These are phyloP conservation scores for Maudiozyma turicensis DNA, from an alignment of 805 yeast genomes.

Conservation along the genomic window DNA sequence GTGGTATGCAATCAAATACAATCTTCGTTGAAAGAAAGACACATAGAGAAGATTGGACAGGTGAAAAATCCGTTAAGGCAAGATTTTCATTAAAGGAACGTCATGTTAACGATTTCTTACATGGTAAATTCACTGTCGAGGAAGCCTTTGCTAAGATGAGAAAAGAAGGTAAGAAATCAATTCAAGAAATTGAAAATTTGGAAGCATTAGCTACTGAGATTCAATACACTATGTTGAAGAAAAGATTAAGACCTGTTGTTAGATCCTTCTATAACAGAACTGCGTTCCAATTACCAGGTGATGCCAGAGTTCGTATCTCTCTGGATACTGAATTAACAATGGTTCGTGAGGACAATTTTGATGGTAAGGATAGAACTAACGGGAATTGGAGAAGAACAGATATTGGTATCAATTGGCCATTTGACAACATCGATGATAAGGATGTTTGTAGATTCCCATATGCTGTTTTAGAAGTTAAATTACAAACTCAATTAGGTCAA, in stretches of 20 bases:
- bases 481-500: slow-evolving; percentile 96
- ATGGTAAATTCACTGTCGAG: slow-evolving; percentile 75
- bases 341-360: slow-evolving; percentile 97
- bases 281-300: slow-evolving; percentile 98
- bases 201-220: slow-evolving; percentile 90
- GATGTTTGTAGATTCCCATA: slow-evolving; percentile 94
- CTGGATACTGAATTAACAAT: slow-evolving; percentile 93
- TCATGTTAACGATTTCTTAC: slow-evolving; percentile 73
- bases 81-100: slow-evolving; percentile 89
- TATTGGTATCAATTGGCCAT: slow-evolving; percentile 96
- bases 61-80: slow-evolving; percentile 98
- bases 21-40: slow-evolving; percentile 96
- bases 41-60: slow-evolving; percentile 99
- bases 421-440: slow-evolving; percentile 67
- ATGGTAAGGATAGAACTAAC: slow-evolving; percentile 80
- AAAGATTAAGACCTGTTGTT: slow-evolving; percentile 83
- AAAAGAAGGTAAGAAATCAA: slow-evolving; percentile 81
- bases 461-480: slow-evolving; percentile 93
- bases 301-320: slow-evolving; percentile 97
- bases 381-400: slow-evolving; percentile 98
- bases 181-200: slow-evolving; percentile 80
- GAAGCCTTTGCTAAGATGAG: slow-evolving; percentile 90
- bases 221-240: slow-evolving; percentile 80
- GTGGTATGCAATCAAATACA: slow-evolving; percentile 89
- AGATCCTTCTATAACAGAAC: slow-evolving; percentile 96